A percentile compares a stretch with the other conserved stretches of the same genome.
Evolutionary conservation across 768 basidiomycete genomes (phyloP).

Genomic region (Suillus clintonianus): DNA sequence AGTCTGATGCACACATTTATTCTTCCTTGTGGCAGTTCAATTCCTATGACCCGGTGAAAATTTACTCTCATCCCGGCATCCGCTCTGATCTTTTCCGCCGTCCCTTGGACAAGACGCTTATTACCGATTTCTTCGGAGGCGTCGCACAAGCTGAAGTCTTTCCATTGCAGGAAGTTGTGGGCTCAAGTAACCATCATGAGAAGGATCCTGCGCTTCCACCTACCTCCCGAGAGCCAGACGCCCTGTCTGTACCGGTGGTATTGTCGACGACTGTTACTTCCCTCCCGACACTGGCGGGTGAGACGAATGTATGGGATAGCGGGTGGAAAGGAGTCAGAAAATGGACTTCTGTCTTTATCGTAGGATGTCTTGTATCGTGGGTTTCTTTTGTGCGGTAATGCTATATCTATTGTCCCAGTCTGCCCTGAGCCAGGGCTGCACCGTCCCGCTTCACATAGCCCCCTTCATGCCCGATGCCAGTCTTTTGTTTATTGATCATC

Average conservation of each 20-base stretch:
- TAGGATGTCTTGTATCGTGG: slow-evolving; percentile 28
- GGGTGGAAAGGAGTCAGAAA: slow-evolving; percentile 28
- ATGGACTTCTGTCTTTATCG: slow-evolving; percentile 28
- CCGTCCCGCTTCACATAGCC: no score
- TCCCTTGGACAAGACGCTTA: slow-evolving; percentile 57
- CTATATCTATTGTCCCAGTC: neutral
- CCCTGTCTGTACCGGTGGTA: no score
- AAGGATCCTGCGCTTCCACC: neutral
- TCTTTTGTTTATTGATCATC: no score
- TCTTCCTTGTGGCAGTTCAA: slow-evolving; percentile 59
- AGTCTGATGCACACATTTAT: slow-evolving; percentile 12
- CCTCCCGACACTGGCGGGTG: neutral
- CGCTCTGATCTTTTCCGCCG: slow-evolving; percentile 79
- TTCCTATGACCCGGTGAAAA: slow-evolving; percentile 69
- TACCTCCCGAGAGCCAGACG: no score
- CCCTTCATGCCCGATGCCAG: no score
- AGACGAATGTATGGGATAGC: slow-evolving; percentile 13
- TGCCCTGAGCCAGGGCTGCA: neutral
- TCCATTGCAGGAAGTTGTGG: slow-evolving; percentile 12
- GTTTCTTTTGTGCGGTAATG: slow-evolving; percentile 24
- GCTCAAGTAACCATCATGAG: neutral
- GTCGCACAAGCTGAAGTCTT: slow-evolving; percentile 80
- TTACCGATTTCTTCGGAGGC: slow-evolving; percentile 90
- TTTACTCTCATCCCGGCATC: slow-evolving; percentile 88
- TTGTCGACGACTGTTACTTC: neutral